phyloP scores from a whole-genome alignment of 2,329 filamentous ascomycete species.

The Scedosporium minutisporum region DNA sequence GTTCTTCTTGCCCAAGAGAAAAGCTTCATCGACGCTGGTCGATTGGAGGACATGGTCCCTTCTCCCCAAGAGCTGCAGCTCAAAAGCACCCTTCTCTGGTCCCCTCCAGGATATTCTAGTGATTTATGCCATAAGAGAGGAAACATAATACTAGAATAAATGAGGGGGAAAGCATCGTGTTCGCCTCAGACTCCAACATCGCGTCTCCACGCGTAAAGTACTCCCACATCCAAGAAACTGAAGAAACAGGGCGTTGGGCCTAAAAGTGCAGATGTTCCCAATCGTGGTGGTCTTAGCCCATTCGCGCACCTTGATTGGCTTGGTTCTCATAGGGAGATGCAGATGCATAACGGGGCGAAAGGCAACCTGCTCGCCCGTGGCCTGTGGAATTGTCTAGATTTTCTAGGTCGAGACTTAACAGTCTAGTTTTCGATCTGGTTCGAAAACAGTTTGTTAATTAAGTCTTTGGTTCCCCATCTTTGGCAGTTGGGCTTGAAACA shows the following conservation, averaged over 20 bases:
- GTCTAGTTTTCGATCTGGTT: too few species aligned
- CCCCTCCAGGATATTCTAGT: neutral
- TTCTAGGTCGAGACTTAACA: neutral
- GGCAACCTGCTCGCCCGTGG: neutral
- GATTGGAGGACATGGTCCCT: neutral
- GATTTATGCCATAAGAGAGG: neutral
- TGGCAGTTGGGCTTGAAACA: too few species aligned
- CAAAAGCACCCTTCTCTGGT: neutral
- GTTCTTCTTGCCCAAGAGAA: neutral
- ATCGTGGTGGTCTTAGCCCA: neutral
- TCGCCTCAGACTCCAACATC: neutral
- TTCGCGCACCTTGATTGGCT: neutral
- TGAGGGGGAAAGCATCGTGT: neutral
- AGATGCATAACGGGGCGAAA: neutral
- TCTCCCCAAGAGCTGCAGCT: neutral
- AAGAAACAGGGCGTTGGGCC: neutral
- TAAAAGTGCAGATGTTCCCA: neutral
- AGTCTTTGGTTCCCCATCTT: too few species aligned
- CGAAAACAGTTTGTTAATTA: too few species aligned
- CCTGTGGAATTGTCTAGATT: neutral
- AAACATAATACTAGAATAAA: neutral
- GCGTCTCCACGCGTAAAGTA: neutral
- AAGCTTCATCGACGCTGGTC: neutral
- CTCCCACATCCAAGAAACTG: neutral
- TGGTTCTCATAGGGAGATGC: neutral